Conservation (phyloP, 805 yeast genomes). For the Schwanniomyces vanrijiae region DNA sequence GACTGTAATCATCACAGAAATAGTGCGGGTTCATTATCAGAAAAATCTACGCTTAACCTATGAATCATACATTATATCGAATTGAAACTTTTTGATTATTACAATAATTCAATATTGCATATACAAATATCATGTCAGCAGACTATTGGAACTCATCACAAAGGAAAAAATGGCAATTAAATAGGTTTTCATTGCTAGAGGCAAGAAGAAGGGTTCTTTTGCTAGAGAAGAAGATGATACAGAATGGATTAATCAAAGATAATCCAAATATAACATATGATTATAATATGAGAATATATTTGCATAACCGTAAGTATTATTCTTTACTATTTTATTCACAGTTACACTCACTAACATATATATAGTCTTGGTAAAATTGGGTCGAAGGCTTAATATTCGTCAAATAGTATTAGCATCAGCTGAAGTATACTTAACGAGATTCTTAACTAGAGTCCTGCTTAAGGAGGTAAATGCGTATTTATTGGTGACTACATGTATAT, state of each 20-base stretch:
- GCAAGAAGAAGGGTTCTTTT: conserved; percentile 41
- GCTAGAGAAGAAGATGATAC: conserved; percentile 44
- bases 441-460: conserved; percentile 67
- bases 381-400: conserved; percentile 72
- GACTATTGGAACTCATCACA: conserved; percentile 89
- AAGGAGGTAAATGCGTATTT: conserved; percentile 83
- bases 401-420: conserved; percentile 89
- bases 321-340: background rate
- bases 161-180: conserved; percentile 75
- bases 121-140: conserved; percentile 58
- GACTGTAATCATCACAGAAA: too few relatives aligned
- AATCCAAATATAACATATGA: conserved; percentile 51
- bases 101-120: background rate
- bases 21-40: background rate
- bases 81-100: too few relatives aligned
- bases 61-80: background rate
- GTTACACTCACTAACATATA: background rate
- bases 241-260: conserved; percentile 43
- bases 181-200: conserved; percentile 57
- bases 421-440: conserved; percentile 79
- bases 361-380: conserved; percentile 64
- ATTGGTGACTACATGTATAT: conserved; percentile 79
- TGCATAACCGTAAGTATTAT: conserved; percentile 52
- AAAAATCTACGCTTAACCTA: background rate
- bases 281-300: conserved; percentile 67